A percentile compares a stretch with the other conserved stretches of the same genome.
Conservation (phyloP, 371 early-diverging fungal genomes). For the Cokeromyces recurvatus region DNA sequence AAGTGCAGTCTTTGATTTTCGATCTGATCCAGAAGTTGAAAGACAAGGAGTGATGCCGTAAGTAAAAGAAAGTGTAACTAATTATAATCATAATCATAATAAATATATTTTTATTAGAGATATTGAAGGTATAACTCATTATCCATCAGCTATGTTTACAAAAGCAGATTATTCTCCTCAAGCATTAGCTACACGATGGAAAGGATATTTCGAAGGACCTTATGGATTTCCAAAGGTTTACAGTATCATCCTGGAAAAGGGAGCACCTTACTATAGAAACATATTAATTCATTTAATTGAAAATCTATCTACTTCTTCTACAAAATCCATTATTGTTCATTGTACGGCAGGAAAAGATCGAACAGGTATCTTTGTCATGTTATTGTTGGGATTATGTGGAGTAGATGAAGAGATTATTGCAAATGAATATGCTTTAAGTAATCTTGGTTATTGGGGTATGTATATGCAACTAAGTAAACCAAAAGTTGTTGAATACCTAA, state of each 20-base stretch:
- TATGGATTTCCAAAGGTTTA: slow-evolving; percentile 58
- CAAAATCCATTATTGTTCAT: slow-evolving; percentile 68
- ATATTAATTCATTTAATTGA: slow-evolving; percentile 54
- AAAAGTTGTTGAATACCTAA: neutral
- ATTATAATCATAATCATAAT: neutral
- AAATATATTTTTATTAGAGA: slow-evolving; percentile 12
- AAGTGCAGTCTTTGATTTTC: slow-evolving; percentile 50
- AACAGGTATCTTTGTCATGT: slow-evolving; percentile 75
- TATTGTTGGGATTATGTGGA: slow-evolving; percentile 67
- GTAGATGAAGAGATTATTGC: slow-evolving; percentile 74
- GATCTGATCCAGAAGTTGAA: slow-evolving; percentile 50
- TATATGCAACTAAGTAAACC: too few species aligned
- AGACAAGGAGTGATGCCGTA: slow-evolving; percentile 45
- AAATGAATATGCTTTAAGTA: slow-evolving; percentile 68
- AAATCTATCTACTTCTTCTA: slow-evolving; percentile 39
- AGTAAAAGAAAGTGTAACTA: neutral
- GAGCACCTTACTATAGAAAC: slow-evolving; percentile 40
- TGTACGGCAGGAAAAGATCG: slow-evolving; percentile 91
- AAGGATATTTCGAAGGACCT: slow-evolving; percentile 54
- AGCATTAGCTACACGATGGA: slow-evolving; percentile 54
- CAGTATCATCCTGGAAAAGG: slow-evolving; percentile 49
- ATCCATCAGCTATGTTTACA: slow-evolving; percentile 53
- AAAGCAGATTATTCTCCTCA: slow-evolving; percentile 59
- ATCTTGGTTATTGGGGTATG: slow-evolving; percentile 48
- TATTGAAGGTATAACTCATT: slow-evolving; percentile 30